phyloP scores from a whole-genome alignment of 1,284 basidiomycete species.

The Pseudozyma sp. region DNA sequence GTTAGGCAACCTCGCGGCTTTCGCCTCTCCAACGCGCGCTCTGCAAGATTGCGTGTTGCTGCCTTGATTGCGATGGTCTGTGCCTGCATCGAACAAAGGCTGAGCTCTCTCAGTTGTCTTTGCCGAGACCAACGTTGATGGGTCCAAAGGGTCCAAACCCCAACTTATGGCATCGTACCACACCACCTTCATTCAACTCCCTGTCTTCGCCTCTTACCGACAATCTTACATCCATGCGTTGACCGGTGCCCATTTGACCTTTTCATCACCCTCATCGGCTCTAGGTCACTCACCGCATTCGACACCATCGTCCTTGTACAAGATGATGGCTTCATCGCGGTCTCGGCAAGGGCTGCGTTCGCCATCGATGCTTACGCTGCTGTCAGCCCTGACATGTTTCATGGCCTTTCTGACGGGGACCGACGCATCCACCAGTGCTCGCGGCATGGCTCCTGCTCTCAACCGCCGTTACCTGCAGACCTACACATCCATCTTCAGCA shows the following conservation, averaged over 20 bases:
- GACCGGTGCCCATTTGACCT: neutral
- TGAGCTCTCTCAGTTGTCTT: constrained; percentile 1
- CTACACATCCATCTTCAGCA: constrained; percentile 35
- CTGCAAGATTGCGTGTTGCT: constrained; percentile 6
- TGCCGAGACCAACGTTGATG: neutral
- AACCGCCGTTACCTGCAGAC: constrained; percentile 25
- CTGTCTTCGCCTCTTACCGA: neutral
- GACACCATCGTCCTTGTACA: neutral
- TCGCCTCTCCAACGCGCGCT: neutral
- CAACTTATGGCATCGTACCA: neutral
- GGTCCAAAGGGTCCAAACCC: constrained; percentile 19
- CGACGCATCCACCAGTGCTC: constrained; percentile 11
- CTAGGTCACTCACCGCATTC: neutral
- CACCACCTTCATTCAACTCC: neutral
- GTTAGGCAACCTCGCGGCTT: constrained; percentile 1
- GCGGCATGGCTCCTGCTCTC: constrained; percentile 22
- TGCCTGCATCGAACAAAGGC: neutral
- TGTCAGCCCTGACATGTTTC: neutral
- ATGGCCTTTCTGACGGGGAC: neutral
- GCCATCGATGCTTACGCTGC: neutral
- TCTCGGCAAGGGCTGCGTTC: neutral
- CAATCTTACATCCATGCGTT: neutral
- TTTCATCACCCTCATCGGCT: neutral
- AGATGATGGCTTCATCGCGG: constrained; percentile 1
- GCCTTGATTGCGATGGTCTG: constrained; percentile 11